Evolutionary conservation across 805 yeast genomes (phyloP).

Genomic region (Candida peoriensis): DNA sequence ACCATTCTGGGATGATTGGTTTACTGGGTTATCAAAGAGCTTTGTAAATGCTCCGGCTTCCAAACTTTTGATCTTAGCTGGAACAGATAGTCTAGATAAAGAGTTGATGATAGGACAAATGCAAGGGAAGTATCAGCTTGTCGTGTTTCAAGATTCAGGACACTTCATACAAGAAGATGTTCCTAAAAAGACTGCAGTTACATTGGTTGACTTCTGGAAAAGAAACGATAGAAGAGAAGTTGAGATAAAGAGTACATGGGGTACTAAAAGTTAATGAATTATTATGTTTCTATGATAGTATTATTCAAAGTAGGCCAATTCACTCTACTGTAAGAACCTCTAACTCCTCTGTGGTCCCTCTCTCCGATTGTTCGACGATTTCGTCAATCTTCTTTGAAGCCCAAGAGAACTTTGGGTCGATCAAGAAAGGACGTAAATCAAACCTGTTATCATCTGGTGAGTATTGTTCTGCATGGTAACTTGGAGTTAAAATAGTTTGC

Average conservation of each 20-base stretch:
- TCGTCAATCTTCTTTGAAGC: slow-evolving; percentile 85
- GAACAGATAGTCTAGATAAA: slow-evolving; percentile 84
- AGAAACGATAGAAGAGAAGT: slow-evolving; percentile 32
- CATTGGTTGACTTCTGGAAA: slow-evolving; percentile 41
- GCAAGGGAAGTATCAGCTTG: slow-evolving; percentile 94
- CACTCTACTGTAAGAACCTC: slow-evolving; percentile 44
- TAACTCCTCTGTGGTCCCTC: slow-evolving; percentile 28
- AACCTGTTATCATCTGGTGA: slow-evolving; percentile 98
- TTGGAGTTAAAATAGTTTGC: slow-evolving; percentile 95
- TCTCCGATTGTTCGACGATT: slow-evolving; percentile 55
- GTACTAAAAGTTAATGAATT: slow-evolving; percentile 13
- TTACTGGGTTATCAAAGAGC: slow-evolving; percentile 52
- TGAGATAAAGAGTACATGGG: slow-evolving; percentile 37
- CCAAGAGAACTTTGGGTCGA: slow-evolving; percentile 84
- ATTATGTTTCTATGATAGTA: background rate
- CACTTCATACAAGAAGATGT: slow-evolving; percentile 95
- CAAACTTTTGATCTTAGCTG: slow-evolving; percentile 76
- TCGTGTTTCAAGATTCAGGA: slow-evolving; percentile 77
- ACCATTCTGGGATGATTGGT: slow-evolving; percentile 83
- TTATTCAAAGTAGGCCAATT: background rate
- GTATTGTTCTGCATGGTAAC: slow-evolving; percentile 96
- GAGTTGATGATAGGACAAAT: slow-evolving; percentile 89
- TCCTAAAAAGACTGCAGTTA: slow-evolving; percentile 60
- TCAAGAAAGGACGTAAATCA: slow-evolving; percentile 93
- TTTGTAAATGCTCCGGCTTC: slow-evolving; percentile 50